Base-by-base conservation (phyloP, 2,329 filamentous ascomycete genomes). In the Calycina herbarum region DNA sequence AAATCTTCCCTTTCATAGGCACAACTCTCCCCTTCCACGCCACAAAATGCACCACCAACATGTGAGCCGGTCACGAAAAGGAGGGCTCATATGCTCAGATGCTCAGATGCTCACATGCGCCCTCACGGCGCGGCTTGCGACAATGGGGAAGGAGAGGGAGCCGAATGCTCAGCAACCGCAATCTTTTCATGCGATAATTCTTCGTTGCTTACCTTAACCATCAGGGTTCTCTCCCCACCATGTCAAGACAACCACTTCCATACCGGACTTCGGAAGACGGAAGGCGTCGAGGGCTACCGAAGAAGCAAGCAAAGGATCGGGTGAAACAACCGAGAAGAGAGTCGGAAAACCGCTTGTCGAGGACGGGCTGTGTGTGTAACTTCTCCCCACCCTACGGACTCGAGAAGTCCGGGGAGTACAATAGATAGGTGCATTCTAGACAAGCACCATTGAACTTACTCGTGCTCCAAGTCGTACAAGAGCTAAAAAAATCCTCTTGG, bases 101-200 rank as follows among this genome's bases (percentile, higher is more conserved):
- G 27, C 27, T 29, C 27, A 29, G 2, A 29, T 3, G 56, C 56
- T 57, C 48, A 54, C 27, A 24, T 54, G 56, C 56, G 35, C 20
- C 29, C 31, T 31, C 10, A 11, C 56, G 56, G 56, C 56, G 56
- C 17, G 27, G 29, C 5, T 11, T 29, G 17, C 8, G 29, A 57
- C 31, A 57, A 57, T 57, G 56, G 56, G 56, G 27, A 57, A 57
- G 56, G 56, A 57, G 56, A 35, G 15, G 31, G 56, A 29, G 56
- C 38, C 38, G 38, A 17, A 40, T 40, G 38, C 38, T 40, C 38
- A 35, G 3, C 24, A 31, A 57, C 13, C 38, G 13, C 38, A 5
- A 40, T 38, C 35, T 38, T 29, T 40, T 40, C 38, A 40, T 40
- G 38, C 38, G 38, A 40, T 13, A 5, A 17, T 40, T 40, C 11